phyloP scores from a whole-genome alignment of 352 stramenopile species.

The Globisporangium camurandrum region DNA sequence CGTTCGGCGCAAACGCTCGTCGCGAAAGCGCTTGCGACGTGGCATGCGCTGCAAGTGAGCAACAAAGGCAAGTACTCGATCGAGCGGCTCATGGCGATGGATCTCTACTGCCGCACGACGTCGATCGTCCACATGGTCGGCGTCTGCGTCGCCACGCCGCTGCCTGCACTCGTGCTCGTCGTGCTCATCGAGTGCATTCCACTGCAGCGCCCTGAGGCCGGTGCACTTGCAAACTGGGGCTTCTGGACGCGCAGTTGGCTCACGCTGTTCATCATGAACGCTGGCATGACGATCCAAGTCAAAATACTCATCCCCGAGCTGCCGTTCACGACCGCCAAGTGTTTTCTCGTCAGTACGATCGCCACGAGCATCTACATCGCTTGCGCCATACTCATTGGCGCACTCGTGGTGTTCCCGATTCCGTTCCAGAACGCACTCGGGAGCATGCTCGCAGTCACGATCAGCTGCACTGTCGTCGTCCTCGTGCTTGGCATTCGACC shows the following conservation, averaged over 20 bases:
- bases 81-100: conserved; percentile 23
- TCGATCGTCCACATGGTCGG: not conserved
- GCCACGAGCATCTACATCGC: not conserved
- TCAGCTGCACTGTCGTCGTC: not conserved
- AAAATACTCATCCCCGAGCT: conserved; percentile 2
- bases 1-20: too few species aligned
- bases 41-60: conserved; percentile 17
- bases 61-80: conserved; percentile 28
- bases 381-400: not conserved
- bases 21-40: not conserved
- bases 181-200: conserved; percentile 21
- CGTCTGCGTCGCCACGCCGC: conserved; percentile 13
- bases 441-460: not conserved
- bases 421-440: not conserved
- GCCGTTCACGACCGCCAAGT: conserved; percentile 1
- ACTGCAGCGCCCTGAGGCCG: conserved; percentile 7
- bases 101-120: conserved; percentile 17
- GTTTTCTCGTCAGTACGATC: not conserved
- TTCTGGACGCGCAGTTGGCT: conserved; percentile 5
- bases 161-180: conserved; percentile 16
- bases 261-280: not conserved
- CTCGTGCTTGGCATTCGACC: conserved; percentile 4
- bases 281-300: not conserved
- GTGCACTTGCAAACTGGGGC: conserved; percentile 5
- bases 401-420: not conserved